Conservation (phyloP, 441 rosid genomes). For the Croton laevigatus region DNA sequence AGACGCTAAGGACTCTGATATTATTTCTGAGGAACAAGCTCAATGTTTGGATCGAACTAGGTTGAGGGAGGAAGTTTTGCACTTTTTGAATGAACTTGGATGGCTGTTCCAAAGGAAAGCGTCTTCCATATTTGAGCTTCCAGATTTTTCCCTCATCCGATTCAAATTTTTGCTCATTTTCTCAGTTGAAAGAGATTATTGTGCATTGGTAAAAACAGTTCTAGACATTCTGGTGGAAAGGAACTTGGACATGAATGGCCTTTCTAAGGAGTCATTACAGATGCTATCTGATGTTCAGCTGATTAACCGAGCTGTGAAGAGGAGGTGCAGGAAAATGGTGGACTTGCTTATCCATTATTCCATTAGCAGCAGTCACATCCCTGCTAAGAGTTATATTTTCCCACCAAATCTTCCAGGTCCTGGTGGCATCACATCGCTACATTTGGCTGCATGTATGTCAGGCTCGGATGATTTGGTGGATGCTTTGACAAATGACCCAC, state of each 20-base stretch:
- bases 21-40: conserved; percentile 43
- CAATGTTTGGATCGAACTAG: conserved; percentile 39
- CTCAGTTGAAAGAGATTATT: conserved; percentile 73
- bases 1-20: conserved; percentile 33
- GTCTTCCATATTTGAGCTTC: conserved; percentile 31
- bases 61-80: conserved; percentile 61
- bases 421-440: conserved; percentile 79
- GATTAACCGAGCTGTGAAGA: conserved; percentile 71
- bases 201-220: conserved; percentile 55
- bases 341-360: conserved; percentile 60
- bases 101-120: conserved; percentile 79
- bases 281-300: conserved; percentile 67
- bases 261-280: conserved; percentile 46
- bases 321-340: conserved; percentile 61
- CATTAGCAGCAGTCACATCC: conserved; percentile 17
- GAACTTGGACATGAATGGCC: conserved; percentile 38
- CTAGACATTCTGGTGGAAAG: conserved; percentile 64
- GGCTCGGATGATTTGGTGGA: conserved; percentile 60
- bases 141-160: conserved; percentile 52
- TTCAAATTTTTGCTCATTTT: conserved; percentile 70
- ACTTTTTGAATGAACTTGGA: conserved; percentile 86
- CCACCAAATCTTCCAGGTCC: conserved; percentile 64
- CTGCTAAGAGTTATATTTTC: conserved; percentile 46
- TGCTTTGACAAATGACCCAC: conserved; percentile 80
- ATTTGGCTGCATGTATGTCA: conserved; percentile 76